Evolutionary conservation across 768 basidiomycete species (phyloP), one percentile per base, ranked within the genome.

Genomic region (Suillus subaureus): DNA sequence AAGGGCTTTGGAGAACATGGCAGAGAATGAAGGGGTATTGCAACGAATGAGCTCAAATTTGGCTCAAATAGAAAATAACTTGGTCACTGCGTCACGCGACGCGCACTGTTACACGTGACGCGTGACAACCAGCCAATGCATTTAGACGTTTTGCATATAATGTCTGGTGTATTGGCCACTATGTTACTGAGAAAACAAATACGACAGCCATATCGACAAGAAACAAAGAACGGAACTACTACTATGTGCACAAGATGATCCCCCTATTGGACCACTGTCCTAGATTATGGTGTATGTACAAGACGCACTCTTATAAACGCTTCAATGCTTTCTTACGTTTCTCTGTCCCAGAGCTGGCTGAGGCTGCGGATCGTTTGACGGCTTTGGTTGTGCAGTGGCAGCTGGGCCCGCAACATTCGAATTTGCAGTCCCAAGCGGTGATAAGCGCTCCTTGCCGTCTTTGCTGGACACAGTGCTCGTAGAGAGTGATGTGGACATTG

Each of bases 311-410:
- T 77, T 71, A 94, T 76, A 94, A 77, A 68, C 93, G 82, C 78
- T 92, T 94, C 70, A 94, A 78, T 5, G 93, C 93, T 82, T 94
- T 94, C 84, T 94, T 94, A 76, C 93, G 82, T 80, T 94, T 94
- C 78, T 93, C 92, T 4, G 85, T 87, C 2, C 87, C 87, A 3
- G 82, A 83, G 13, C 78, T 79, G 1, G 83, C 83, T 0, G 87
- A 84, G 1, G 89, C 87, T 18, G 87, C 82, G 6, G 75, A 69
- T 60, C 92, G 80, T 77, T 93, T 93, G 61, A 90, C 83, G 0
- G 90, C 85, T 74, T 92, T 93, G 11, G 84, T 79, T 15, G 77
- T 67, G 82, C 69, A 3, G 71, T 76, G 15, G 75, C 70, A 18
- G 71, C 73, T 12, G 77, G 75, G 12, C 78, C 78, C 13, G 78